Base-by-base conservation (phyloP, 495 filamentous ascomycete species). In the Hypoxylon trugodes region DNA sequence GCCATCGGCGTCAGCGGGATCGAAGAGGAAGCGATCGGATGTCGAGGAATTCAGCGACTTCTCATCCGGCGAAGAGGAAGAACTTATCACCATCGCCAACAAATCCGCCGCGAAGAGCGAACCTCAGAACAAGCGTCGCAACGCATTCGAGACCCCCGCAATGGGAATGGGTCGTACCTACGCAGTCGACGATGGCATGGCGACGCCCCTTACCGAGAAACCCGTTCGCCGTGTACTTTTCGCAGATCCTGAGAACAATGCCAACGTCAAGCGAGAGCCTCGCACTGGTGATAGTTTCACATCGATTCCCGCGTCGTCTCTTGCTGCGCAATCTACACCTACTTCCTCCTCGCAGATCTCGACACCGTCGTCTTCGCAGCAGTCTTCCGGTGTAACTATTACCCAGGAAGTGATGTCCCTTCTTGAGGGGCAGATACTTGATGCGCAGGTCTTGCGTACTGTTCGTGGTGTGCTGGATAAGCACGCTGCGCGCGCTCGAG, bases 401-500 rank as follows among this genome's bases (percentile, higher is more conserved):
- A 80, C 84, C 0, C 67, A 69, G 6, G 78, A 84, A 19, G 73
- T 86, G 12, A 65, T 87, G 37, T 65, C 59, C 1, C 66, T 87
- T 0, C 78, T 92, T 8, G 74, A 83, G 6, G 72, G 71, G 13
- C 73, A 83, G 56, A 53, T 75, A 9, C 76, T 87, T 15, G 72
- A 79, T 8, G 51, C 71, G 3, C 40, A 70, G 15, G 76, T 78
- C 4, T 76, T 65, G 9, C 71, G 77, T 6, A 77, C 75, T 21
- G 47, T 89, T 1, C 75, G 77, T 2, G 61, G 66, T 18, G 64
- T 84, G 2, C 74, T 92, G 13, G 81, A 85, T 28, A 78, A 71
- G 32, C 81, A 89, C 60, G 83, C 85, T 8, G 69, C 86, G 47
- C 79, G 77, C 33, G 77, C 73, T 6, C 79, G 76, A 58, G 89